Conservation (phyloP, 805 yeast genomes). For the Lachancea fermentati region DNA sequence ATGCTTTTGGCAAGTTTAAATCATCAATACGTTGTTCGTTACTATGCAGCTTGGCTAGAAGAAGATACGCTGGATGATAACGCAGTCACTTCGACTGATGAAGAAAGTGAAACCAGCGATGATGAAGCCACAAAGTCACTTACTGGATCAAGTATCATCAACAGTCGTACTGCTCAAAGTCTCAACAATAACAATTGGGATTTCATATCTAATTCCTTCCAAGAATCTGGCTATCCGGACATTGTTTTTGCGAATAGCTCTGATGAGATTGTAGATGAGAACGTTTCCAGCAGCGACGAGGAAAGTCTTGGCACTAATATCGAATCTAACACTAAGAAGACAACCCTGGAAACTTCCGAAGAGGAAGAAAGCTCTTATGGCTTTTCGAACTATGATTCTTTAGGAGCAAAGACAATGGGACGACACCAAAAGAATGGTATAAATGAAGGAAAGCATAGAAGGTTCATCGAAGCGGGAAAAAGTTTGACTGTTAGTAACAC, state of each 20-base stretch:
- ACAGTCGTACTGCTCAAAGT: conserved; percentile 26
- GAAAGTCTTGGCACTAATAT: neutral
- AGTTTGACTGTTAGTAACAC: too few species aligned
- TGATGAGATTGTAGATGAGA: conserved; percentile 25
- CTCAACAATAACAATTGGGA: conserved; percentile 42
- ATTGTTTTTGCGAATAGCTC: conserved; percentile 46
- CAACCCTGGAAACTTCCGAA: conserved; percentile 2
- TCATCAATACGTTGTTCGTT: conserved; percentile 93
- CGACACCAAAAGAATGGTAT: conserved; percentile 2
- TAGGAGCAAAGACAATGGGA: too few species aligned
- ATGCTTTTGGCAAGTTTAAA: conserved; percentile 85
- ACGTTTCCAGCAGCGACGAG: conserved; percentile 9
- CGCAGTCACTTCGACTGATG: conserved; percentile 32
- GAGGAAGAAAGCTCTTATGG: neutral
- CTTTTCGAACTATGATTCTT: too few species aligned
- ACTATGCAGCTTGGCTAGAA: conserved; percentile 97
- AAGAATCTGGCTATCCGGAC: conserved; percentile 42
- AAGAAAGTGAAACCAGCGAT: conserved; percentile 17
- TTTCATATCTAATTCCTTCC: conserved; percentile 60
- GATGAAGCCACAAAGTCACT: conserved; percentile 11
- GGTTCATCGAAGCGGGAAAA: too few species aligned
- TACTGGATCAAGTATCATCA: conserved; percentile 18
- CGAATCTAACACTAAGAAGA: conserved; percentile 3
- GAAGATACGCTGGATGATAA: conserved; percentile 46
- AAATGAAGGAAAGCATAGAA: too few species aligned